Evolutionary conservation across 2,329 filamentous ascomycete genomes (phyloP), one percentile per base, ranked within the genome.

Genomic region (Alternaria hordeiaustralica): DNA sequence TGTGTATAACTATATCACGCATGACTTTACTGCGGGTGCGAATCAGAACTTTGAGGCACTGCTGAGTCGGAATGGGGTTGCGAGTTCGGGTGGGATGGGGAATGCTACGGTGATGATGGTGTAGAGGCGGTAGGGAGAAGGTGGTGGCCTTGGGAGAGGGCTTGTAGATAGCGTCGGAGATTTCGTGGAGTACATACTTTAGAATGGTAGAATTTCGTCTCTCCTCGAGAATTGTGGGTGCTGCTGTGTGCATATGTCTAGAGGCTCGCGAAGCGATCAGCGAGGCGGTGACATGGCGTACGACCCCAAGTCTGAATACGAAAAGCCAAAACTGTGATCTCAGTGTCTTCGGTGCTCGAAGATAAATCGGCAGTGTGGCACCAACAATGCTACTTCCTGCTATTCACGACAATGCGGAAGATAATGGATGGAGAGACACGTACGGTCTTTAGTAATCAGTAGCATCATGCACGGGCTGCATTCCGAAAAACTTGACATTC

Each of bases 1-100:
- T 46, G 70, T 70, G 10, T 70, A 71, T 28, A 74, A 72, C n/a
- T 77, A 77, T 43, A 71, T 74, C 43, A 73, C 50, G 28, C 73
- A 77, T 45, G 74, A 76, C 43, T 76, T 78, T 44, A 64, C 65
- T 2, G 50, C 53, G 0, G 75, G 73, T 7, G 61, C 60, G 20
- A 78, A 78, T 41, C 15, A 71, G 10, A 69, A 73, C 18, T 78
- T 73, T 26, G 67, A 58, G 4, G 62, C 54, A 9, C 56, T 78
- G n/a, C 46, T 78, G 36, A 23, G n/a, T 20, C 66, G 44, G 56
- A 78, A 78, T 56, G 75, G 75, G 7, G 66, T 69, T 33, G 47
- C 61, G 18, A 55, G 53, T 11, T 6, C 33, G 13, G 54, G 23
- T 15, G 43, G 26, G 13, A n/a, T 41, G 23, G 54, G 41, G 13